A percentile compares a stretch with the other conserved stretches of the same genome.
These are phyloP conservation scores for Penicillium rolfsii DNA, from an alignment of 2,329 filamentous ascomycete genomes.

Conservation along the genomic window DNA sequence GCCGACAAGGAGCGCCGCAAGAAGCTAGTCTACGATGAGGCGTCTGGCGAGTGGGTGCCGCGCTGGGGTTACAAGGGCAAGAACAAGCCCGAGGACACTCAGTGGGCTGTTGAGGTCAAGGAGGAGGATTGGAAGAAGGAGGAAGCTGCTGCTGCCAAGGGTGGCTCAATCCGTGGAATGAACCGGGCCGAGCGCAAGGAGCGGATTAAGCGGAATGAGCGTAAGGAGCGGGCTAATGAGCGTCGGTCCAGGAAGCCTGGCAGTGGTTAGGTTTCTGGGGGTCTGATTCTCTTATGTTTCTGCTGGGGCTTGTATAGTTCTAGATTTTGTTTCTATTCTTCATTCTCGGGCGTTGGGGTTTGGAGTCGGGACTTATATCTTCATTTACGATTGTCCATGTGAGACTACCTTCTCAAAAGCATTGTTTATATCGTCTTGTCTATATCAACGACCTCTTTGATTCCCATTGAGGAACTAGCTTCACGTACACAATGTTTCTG, in stretches of 20 bases:
- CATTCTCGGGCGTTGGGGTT: constrained; percentile 32
- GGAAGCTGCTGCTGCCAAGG: constrained; percentile 58
- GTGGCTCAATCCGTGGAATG: constrained; percentile 67
- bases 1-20: constrained; percentile 67
- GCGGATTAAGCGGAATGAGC: constrained; percentile 65
- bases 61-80: constrained; percentile 95
- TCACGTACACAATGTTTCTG: background rate
- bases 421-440: constrained; percentile 21
- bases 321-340: constrained; percentile 12
- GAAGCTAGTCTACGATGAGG: constrained; percentile 83
- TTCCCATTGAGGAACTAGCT: background rate
- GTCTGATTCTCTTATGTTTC: background rate
- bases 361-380: constrained; percentile 27
- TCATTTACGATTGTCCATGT: constrained; percentile 25
- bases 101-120: constrained; percentile 93
- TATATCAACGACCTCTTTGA: background rate
- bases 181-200: constrained; percentile 69
- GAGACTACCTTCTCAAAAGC: constrained; percentile 27
- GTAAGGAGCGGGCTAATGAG: constrained; percentile 69
- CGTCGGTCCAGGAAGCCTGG: constrained; percentile 49
- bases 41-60: constrained; percentile 82
- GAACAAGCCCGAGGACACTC: constrained; percentile 79
- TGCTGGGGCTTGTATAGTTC: constrained; percentile 17
- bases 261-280: constrained; percentile 21
- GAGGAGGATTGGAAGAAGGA: constrained; percentile 73